Conservation (phyloP, 345 rosid species). For the Eucalyptus erythrocorys region DNA sequence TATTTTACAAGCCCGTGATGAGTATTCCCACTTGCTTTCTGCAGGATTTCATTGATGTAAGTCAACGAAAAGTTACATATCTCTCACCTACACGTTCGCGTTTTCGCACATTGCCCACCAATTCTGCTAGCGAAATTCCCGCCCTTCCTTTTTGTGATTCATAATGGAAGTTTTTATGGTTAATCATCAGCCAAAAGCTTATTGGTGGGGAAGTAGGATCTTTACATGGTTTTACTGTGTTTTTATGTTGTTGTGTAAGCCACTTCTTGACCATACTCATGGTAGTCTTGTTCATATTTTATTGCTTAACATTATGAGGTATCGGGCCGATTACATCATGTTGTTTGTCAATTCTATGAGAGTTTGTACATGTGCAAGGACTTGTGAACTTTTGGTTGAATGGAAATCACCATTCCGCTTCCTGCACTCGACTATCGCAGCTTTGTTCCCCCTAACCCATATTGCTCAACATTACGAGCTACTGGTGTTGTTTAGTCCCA, state of each 20-base stretch:
- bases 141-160: neutral
- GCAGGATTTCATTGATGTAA: conserved; percentile 6
- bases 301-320: neutral
- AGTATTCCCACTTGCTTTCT: neutral
- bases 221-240: neutral
- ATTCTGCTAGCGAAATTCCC: neutral
- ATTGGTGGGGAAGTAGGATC: neutral
- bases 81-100: neutral
- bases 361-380: neutral
- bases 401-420: neutral
- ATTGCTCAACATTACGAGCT: neutral
- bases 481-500: neutral
- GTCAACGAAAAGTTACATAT: neutral
- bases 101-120: neutral
- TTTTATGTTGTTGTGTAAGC: neutral
- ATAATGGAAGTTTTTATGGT: neutral
- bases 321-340: neutral
- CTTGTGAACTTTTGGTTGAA: neutral
- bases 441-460: neutral
- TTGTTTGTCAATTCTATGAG: neutral
- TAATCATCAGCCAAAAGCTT: neutral
- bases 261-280: neutral
- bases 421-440: neutral
- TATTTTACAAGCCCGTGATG: neutral
- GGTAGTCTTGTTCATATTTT: neutral